phyloP scores from a whole-genome alignment of 1,284 basidiomycete genomes.

The Boletus austroedulis region DNA sequence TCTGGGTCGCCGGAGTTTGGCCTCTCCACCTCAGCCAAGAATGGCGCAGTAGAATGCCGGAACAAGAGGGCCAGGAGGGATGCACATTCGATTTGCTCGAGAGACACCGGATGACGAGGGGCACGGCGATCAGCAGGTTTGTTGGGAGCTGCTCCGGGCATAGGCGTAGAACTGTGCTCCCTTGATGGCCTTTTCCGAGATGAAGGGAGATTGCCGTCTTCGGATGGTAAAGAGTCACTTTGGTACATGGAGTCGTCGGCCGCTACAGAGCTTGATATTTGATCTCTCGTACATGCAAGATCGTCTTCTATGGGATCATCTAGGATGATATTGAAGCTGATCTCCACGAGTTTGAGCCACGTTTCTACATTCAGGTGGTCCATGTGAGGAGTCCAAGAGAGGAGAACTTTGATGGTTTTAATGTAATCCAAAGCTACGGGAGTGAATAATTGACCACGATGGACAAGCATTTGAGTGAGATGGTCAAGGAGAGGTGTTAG shows the following conservation, averaged over 20 bases:
- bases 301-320: conserved; percentile 57
- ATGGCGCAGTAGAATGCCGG: conserved; percentile 53
- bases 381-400: conserved; percentile 72
- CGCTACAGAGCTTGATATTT: conserved; percentile 18
- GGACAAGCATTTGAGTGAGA: conserved; percentile 60
- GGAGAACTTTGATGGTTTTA: conserved; percentile 67
- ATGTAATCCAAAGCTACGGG: conserved; percentile 78
- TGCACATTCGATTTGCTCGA: conserved; percentile 69
- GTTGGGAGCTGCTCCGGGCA: conserved; percentile 15
- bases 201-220: conserved; percentile 29
- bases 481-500: conserved; percentile 62
- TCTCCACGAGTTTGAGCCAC: conserved; percentile 69
- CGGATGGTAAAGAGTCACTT: conserved; percentile 31
- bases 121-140: conserved; percentile 16
- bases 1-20: conserved; percentile 22
- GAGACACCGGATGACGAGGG: conserved; percentile 41
- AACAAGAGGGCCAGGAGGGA: conserved; percentile 68
- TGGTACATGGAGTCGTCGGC: conserved; percentile 31
- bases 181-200: conserved; percentile 28
- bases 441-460: conserved; percentile 54
- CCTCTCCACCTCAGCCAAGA: conserved; percentile 41
- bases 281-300: conserved; percentile 31
- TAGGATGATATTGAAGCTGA: conserved; percentile 77
- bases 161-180: conserved; percentile 24
- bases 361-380: conserved; percentile 63